Evolutionary conservation across 768 basidiomycete species (phyloP), one percentile per base, ranked within the genome.

Genomic region (Pisolithus sp.): DNA sequence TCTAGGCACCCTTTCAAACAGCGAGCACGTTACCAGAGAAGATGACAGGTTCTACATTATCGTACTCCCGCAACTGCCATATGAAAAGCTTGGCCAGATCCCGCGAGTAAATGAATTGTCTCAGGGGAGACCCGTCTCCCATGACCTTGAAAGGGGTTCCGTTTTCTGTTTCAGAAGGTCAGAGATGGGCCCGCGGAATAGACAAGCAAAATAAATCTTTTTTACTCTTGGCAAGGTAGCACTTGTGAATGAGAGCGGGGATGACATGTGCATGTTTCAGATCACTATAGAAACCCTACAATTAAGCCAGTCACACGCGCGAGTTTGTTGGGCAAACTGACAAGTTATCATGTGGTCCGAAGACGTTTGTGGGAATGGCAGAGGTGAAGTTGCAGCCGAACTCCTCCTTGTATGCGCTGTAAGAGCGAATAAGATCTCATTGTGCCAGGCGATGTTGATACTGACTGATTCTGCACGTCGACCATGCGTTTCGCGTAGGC

Each of bases 31-130:
- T 57, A 87, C 90, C 88, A 5, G 91, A 93, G 17, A 97, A 78
- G 60, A 96, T 97, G 66, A 97, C 72, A 5, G 94, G 94, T 59
- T 95, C 93, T 47, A 95, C 86, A 59, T 90, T 86, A 48, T 93
- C 80, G 66, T 98, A 96, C 63, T 95, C 87, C 42, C 89, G 76
- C 57, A 94, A 70, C 76, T 83, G 81, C 92, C 90, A 93, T 64
- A 96, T 87, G 76, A 96, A 95, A 51, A 95, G 76, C 68, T 91
- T 95, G 41, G 93, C 94, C 46, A 97, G 83, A 70, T 98, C 93
- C 46, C 81, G 76, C n/a, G 94, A 96, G 72, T 93, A 97, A 69
- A 96, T 94, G 68, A 97, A 97, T 68, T 97, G 94, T n/a, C 94
- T 82, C 34, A 96, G 78, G 7, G 94, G 94, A 59, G 86, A 91